Percentiles rank a stretch among this genome's conserved stretches.
phyloP scores from a whole-genome alignment of 345 rosid species.

The Firmiana major region DNA sequence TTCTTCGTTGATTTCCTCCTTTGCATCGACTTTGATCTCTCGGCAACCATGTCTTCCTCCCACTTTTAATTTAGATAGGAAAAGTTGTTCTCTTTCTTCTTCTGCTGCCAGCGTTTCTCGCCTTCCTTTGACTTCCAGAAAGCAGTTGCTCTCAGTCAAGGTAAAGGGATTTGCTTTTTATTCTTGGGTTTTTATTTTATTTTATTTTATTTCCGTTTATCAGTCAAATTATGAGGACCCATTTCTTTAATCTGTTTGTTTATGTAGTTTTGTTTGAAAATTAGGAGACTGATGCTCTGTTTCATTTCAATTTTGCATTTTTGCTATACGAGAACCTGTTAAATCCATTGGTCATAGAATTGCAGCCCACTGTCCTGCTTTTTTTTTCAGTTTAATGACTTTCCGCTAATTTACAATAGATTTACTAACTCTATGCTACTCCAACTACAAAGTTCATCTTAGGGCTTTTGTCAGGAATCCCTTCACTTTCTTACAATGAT shows the following conservation, averaged over 20 bases:
- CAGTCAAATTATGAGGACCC: background rate
- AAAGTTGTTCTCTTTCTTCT: background rate
- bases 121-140: constrained; percentile 1
- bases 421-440: background rate
- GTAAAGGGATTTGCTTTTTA: background rate
- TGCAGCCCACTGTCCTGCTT: too few species aligned
- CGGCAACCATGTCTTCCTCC: background rate
- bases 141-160: constrained; percentile 4
- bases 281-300: background rate
- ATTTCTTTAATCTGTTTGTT: background rate
- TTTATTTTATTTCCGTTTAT: background rate
- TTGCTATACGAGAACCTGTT: too few species aligned
- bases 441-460: background rate
- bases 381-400: background rate
- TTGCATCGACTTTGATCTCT: background rate
- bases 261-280: background rate
- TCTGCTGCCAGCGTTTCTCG: background rate
- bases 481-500: background rate
- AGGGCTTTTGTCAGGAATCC: background rate
- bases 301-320: background rate
- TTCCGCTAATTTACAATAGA: background rate
- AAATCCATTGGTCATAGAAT: too few species aligned
- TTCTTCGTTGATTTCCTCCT: constrained; percentile 10
- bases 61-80: background rate
- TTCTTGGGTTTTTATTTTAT: background rate